phyloP scores from a whole-genome alignment of 306 rosid genomes.

The Prosopis cineraria region DNA sequence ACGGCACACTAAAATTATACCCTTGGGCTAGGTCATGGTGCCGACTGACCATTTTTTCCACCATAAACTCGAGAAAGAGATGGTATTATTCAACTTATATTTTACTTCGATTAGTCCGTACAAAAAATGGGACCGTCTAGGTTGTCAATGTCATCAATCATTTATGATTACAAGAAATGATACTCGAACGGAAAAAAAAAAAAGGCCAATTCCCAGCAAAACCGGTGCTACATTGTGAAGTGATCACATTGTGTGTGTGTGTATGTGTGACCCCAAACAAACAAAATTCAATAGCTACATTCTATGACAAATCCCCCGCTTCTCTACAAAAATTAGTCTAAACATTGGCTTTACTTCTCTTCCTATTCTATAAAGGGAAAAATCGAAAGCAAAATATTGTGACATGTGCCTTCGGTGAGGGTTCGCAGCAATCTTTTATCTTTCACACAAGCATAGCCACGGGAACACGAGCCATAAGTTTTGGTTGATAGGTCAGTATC shows the following conservation, averaged over 20 bases:
- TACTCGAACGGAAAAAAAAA: not conserved
- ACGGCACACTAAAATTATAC: not conserved
- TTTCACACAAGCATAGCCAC: constrained; percentile 36
- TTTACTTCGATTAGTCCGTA: constrained; percentile 20
- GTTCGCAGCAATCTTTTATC: constrained; percentile 38
- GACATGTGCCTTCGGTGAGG: constrained; percentile 18
- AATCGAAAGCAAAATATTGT: constrained; percentile 8
- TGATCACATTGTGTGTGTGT: constrained; percentile 29
- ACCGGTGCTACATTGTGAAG: constrained; percentile 30
- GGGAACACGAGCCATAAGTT: constrained; percentile 41
- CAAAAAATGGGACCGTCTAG: constrained; percentile 35
- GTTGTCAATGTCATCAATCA: constrained; percentile 24
- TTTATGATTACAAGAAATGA: constrained; percentile 32
- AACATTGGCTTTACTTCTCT: constrained; percentile 30
- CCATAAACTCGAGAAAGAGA: not conserved
- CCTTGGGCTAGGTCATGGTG: too few relatives aligned
- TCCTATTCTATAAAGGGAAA: constrained; percentile 24
- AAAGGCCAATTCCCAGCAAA: constrained; percentile 36
- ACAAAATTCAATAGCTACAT: constrained; percentile 32
- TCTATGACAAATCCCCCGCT: constrained; percentile 35
- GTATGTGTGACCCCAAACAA: constrained; percentile 34
- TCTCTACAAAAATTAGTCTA: constrained; percentile 53
- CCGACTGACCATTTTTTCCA: not conserved
- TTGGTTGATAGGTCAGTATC: constrained; percentile 44
- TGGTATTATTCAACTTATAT: constrained; percentile 7